Evolutionary conservation across 345 rosid species (phyloP).

Genomic region (Populus tremula): DNA sequence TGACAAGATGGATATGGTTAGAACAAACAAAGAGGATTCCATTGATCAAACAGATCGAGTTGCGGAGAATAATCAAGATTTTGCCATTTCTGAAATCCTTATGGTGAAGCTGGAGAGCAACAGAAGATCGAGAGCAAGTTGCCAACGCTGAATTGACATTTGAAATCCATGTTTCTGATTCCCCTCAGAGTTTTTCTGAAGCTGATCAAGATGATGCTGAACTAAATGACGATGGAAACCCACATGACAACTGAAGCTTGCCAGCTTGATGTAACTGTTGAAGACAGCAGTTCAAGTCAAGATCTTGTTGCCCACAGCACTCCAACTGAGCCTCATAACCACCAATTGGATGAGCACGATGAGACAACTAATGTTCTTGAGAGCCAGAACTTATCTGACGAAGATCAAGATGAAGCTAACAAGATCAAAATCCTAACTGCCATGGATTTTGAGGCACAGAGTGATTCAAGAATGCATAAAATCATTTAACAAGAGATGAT

Average conservation of each 20-base stretch:
- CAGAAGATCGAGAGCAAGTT: not conserved
- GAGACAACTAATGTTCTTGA: conserved; percentile 5
- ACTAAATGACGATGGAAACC: conserved; percentile 11
- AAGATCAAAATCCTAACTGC: conserved; percentile 15
- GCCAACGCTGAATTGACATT: not conserved
- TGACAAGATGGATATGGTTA: not conserved
- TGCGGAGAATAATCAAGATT: conserved; percentile 13
- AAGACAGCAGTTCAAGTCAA: conserved; percentile 1
- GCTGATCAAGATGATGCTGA: not conserved
- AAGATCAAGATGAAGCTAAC: conserved; percentile 20
- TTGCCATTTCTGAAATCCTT: conserved; percentile 1
- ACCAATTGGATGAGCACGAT: not conserved
- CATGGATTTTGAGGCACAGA: conserved; percentile 22
- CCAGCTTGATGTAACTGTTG: conserved; percentile 5
- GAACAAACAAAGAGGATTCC: conserved; percentile 5
- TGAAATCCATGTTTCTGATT: conserved; percentile 3
- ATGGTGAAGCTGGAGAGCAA: conserved; percentile 18
- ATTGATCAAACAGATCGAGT: not conserved
- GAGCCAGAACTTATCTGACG: conserved; percentile 11
- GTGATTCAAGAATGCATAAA: conserved; percentile 5
- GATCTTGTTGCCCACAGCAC: conserved; percentile 13
- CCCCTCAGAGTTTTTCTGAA: not conserved
- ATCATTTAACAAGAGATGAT: conserved; percentile 17
- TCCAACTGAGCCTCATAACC: conserved; percentile 1
- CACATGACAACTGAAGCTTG: not conserved